Evolutionary conservation across 2,329 filamentous ascomycete species (phyloP), one percentile per base, ranked within the genome.

Genomic region (Aspergillus sp.): DNA sequence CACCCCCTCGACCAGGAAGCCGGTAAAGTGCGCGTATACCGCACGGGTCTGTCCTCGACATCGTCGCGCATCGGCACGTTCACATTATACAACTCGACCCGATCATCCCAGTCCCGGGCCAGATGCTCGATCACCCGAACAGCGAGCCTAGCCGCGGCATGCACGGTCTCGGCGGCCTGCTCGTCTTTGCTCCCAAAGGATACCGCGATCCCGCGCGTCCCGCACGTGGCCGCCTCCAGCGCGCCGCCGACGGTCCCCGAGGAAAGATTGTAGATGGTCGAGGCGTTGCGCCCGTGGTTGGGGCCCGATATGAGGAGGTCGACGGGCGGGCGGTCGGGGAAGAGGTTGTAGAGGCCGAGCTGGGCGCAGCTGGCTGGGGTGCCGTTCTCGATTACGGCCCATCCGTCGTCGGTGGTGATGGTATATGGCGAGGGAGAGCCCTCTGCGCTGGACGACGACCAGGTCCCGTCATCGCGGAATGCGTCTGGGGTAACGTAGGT

Each of bases 11-110:
- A 68, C 88, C 88, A 95, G 55, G 82, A 80, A 59, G 94, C 95
- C 60, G 93, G 85, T 51, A 94, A 58, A 64, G 93, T 80, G 34
- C 74, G 67, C 1, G 88, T 86, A 66, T 76, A 93, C 15, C 86
- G 48, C 1, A 86, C 76, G 53, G 81, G 83, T 33, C 72, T 66
- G 4, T 58, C 55, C 45, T 80, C 79, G 1, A 93, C 75, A 12
- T 77, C 79, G 41, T 79, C 74, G 3, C 88, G 68, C 33, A 95
- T 70, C 4, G 88, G 86, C 10, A 94, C 78, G 49, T 95, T 95
- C 44, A 94, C 75, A 39, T 76, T 81, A 58, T 93, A 94, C 13
- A 95, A 60, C 50, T 93, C 84, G 3, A 82, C 78, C 29, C 78
- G 75, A 31, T 61, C 60, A 5, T 71, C 75, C 80, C 83, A 93